A percentile compares a stretch with the other conserved stretches of the same genome.
These are phyloP conservation scores for Cyclotella kingstonii DNA, from an alignment of 108 stramenopile species.

Conservation along the genomic window DNA sequence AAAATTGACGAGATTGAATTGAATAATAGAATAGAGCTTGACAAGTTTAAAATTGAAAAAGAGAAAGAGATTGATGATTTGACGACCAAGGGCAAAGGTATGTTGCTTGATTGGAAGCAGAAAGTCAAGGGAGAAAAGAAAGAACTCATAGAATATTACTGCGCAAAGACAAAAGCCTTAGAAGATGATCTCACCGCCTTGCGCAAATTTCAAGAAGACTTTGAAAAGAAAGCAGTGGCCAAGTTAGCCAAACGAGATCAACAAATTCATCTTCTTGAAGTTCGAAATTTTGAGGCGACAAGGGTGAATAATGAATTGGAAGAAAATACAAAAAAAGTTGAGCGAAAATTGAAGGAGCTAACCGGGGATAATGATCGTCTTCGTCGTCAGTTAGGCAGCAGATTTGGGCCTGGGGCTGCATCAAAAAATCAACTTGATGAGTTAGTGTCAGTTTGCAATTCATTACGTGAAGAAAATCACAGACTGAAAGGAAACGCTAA, in stretches of 20 bases:
- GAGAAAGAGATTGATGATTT: conserved; percentile 44
- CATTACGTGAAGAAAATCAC: conserved; percentile 68
- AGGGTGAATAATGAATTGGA: conserved; percentile 54
- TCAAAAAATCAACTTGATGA: conserved; percentile 65
- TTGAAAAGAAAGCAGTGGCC: conserved; percentile 41
- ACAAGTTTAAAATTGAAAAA: conserved; percentile 32
- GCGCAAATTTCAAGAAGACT: conserved; percentile 45
- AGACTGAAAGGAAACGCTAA: conserved; percentile 50
- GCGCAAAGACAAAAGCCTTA: conserved; percentile 35
- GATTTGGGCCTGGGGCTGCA: conserved; percentile 58
- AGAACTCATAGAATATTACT: conserved; percentile 43
- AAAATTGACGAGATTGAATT: conserved; percentile 38
- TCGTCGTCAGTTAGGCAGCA: conserved; percentile 77
- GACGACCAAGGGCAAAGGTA: conserved; percentile 52
- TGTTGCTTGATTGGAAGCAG: conserved; percentile 55
- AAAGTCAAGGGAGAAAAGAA: conserved; percentile 39
- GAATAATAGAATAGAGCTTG: conserved; percentile 40
- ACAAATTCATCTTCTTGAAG: conserved; percentile 54
- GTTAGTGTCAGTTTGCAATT: conserved; percentile 69
- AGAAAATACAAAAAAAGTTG: conserved; percentile 46
- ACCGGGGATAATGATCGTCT: conserved; percentile 77
- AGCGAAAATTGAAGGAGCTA: conserved; percentile 62
- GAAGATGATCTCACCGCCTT: conserved; percentile 39
- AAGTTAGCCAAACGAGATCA: conserved; percentile 66
- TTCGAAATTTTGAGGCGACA: conserved; percentile 45